Conservation (phyloP, 768 basidiomycete genomes). For the Tephrocybe sp. region DNA sequence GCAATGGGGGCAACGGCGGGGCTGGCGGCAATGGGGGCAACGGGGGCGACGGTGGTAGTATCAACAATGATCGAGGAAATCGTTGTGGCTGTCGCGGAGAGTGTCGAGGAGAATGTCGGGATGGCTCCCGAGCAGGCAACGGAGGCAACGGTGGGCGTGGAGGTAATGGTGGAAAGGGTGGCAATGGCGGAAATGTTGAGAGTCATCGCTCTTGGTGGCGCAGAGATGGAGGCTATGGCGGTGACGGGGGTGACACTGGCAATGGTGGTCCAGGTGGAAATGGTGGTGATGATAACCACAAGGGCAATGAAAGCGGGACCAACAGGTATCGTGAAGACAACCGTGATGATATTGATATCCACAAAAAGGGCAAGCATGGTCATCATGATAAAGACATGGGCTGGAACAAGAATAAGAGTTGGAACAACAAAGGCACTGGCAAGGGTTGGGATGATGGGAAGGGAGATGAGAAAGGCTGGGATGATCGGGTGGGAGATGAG, state of each 20-base stretch:
- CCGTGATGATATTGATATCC: too few species aligned
- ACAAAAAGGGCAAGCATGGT: not conserved
- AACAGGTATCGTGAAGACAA: too few species aligned
- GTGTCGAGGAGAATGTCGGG: too few species aligned
- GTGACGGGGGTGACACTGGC: slow-evolving; percentile 1
- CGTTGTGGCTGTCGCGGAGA: too few species aligned
- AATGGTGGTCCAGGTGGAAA: not conserved
- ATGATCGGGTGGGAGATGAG: too few species aligned
- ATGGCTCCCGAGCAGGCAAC: too few species aligned
- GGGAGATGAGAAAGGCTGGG: not conserved
- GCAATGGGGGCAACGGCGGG: not conserved
- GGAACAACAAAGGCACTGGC: not conserved
- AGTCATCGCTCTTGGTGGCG: not conserved
- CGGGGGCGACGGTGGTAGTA: not conserved
- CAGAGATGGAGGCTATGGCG: not conserved
- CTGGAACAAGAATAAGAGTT: too few species aligned
- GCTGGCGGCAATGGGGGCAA: not conserved
- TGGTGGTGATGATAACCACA: not conserved
- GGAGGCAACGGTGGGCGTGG: not conserved
- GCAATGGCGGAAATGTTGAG: slow-evolving; percentile 3
- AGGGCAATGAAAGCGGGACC: not conserved
- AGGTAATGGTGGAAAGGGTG: not conserved
- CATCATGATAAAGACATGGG: not conserved
- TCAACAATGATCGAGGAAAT: too few species aligned
- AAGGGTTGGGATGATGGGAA: slow-evolving; percentile 1